Evolutionary conservation across 345 rosid genomes (phyloP).

Genomic region (Rhodamnia rubescens): DNA sequence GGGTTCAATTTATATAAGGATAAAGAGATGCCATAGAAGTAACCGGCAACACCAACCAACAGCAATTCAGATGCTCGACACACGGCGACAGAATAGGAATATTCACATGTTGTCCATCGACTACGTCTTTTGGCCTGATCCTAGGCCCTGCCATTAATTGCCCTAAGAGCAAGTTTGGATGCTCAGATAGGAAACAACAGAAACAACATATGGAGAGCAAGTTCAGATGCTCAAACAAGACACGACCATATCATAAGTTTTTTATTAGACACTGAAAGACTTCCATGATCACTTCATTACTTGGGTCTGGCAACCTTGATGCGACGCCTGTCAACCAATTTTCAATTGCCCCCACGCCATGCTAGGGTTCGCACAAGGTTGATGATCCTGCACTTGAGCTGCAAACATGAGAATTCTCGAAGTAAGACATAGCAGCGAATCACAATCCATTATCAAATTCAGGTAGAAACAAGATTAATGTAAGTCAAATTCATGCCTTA

Average conservation of each 20-base stretch:
- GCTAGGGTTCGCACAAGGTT: background rate
- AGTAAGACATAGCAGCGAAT: background rate
- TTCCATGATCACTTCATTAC: background rate
- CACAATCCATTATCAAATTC: background rate
- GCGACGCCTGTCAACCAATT: background rate
- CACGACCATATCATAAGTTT: background rate
- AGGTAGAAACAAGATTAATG: background rate
- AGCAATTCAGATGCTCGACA: background rate
- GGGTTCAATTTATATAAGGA: background rate
- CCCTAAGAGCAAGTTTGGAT: background rate
- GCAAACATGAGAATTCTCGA: background rate
- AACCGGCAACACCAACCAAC: background rate
- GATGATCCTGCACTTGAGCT: background rate
- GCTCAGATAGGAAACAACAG: background rate
- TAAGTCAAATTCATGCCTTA: background rate
- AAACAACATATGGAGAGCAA: background rate
- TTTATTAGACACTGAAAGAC: background rate
- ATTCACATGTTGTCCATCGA: no score
- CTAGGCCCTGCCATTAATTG: background rate
- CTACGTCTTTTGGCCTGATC: no score
- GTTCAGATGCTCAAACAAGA: background rate
- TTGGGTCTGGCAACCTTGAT: background rate
- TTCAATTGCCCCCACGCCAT: background rate
- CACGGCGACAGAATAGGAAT: background rate
- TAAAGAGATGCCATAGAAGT: background rate